Base-by-base conservation (phyloP, 495 filamentous ascomycete genomes). In the Emericellopsis terricola region DNA sequence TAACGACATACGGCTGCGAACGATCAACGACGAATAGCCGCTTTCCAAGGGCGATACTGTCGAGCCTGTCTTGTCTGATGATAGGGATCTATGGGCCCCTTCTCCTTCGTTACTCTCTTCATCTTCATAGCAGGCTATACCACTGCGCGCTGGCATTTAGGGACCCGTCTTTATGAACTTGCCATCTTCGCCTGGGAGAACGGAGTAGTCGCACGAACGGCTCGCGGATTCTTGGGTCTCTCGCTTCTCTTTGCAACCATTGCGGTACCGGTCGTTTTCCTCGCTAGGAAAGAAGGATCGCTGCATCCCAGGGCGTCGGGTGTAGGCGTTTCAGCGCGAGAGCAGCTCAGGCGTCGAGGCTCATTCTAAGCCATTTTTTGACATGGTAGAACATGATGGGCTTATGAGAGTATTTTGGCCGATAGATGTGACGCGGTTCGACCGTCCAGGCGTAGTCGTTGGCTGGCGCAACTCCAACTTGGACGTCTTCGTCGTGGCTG, bases 71-170 rank as follows among this genome's bases (percentile, higher is more conserved):
- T n/a, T n/a, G n/a, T n/a, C n/a, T n/a, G n/a, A n/a, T n/a, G n/a
- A n/a, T 36, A 43, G 39, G 46, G 50, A 43, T 82, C 73, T 65
- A 94, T 94, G 85, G 83, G 92, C 82, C 81, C 84, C 52, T 92
- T 94, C 61, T 92, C 85, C 45, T 62, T 82, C 53, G 68, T 93
- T 57, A 86, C 84, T 38, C 74, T 91, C 59, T 84, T 78, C 52
- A 93, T 99, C 66, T 99, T 99, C 62, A 75, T 96, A 65, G 87
- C 89, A 59, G 89, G 89, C 57, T 99, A 99, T 66, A 94, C 83
- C 53, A 94, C 91, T 57, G 89, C 89, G 47, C 77, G 91, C 64
- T 96, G 85, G 84, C 86, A 94, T 56, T 74, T 99, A 34, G 85
- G 94, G 42, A 93, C 84, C 37, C 77, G 84, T 42, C 68, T 94